phyloP scores from a whole-genome alignment of 768 basidiomycete genomes.

The Kwoniella sp. region DNA sequence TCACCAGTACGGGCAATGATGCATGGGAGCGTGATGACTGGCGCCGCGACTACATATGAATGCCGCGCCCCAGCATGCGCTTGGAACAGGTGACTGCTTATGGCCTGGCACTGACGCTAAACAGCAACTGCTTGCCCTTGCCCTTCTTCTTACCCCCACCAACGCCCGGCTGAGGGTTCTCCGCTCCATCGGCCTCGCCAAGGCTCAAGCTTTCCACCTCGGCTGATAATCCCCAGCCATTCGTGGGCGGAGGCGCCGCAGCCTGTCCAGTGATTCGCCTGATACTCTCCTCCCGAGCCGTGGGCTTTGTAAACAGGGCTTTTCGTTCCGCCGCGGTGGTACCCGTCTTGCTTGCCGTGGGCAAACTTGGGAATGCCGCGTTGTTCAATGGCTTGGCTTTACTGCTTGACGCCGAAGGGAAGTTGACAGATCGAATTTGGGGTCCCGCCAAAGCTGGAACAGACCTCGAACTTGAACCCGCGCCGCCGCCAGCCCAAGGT shows the following conservation, averaged over 20 bases:
- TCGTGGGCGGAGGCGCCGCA: conserved; percentile 11
- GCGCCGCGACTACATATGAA: no score
- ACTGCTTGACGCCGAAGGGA: conserved; percentile 14
- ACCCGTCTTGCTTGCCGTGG: conserved; percentile 5
- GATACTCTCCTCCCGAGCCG: conserved; percentile 37
- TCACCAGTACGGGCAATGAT: no score
- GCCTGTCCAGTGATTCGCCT: conserved; percentile 30
- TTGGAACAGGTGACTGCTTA: background rate
- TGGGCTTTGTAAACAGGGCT: conserved; percentile 39
- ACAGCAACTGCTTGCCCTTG: conserved; percentile 45
- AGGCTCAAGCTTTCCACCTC: background rate
- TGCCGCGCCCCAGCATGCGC: no score
- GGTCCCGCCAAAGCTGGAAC: conserved; percentile 33
- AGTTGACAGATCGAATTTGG: conserved; percentile 41
- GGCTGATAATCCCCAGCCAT: conserved; percentile 16
- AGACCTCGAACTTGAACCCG: conserved; percentile 23
- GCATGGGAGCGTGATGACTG: no score
- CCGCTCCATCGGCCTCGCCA: background rate
- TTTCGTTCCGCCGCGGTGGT: conserved; percentile 27
- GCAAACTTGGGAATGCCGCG: conserved; percentile 44
- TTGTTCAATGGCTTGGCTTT: conserved; percentile 29
- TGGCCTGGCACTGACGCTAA: conserved; percentile 41
- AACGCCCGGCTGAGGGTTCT: background rate
- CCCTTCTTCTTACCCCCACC: conserved; percentile 48
- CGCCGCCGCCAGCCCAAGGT: conserved; percentile 37